Conservation (phyloP, 345 rosid genomes). For the Aquilaria sinensis region DNA sequence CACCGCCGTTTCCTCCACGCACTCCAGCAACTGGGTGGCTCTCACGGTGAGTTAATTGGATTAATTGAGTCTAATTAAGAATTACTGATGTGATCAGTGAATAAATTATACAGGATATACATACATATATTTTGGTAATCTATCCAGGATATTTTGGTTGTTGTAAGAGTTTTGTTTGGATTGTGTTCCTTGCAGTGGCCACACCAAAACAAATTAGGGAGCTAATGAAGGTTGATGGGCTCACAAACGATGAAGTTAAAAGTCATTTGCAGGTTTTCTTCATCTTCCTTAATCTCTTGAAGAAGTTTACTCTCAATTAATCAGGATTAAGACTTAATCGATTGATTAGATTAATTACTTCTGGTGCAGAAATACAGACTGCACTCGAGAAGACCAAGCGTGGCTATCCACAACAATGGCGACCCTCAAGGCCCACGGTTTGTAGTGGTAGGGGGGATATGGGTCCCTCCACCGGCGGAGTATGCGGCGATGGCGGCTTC, state of each 20-base stretch:
- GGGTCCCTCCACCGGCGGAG: conserved; percentile 72
- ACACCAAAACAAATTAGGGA: conserved; percentile 97
- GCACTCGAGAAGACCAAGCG: conserved; percentile 78
- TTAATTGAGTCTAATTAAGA: neutral
- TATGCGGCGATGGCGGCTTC: conserved; percentile 31
- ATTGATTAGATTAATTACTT: neutral
- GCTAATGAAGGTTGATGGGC: conserved; percentile 93
- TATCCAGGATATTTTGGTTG: neutral
- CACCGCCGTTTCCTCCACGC: conserved; percentile 77
- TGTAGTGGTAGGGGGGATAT: conserved; percentile 86
- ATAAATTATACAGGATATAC: neutral
- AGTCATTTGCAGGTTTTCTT: conserved; percentile 89
- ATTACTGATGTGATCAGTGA: too few species aligned
- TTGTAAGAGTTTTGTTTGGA: neutral
- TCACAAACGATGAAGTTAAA: conserved; percentile 94
- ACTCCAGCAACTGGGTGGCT: conserved; percentile 93
- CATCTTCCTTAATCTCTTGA: neutral
- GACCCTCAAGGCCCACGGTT: conserved; percentile 66
- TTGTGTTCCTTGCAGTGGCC: conserved; percentile 45
- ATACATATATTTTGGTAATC: too few species aligned
- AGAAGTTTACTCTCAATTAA: neutral
- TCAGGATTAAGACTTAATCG: neutral
- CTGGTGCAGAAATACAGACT: conserved; percentile 74
- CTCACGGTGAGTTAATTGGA: conserved; percentile 44
- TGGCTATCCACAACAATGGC: conserved; percentile 30